Base-by-base conservation (phyloP, 768 basidiomycete genomes). In the Royoungia palumana region DNA sequence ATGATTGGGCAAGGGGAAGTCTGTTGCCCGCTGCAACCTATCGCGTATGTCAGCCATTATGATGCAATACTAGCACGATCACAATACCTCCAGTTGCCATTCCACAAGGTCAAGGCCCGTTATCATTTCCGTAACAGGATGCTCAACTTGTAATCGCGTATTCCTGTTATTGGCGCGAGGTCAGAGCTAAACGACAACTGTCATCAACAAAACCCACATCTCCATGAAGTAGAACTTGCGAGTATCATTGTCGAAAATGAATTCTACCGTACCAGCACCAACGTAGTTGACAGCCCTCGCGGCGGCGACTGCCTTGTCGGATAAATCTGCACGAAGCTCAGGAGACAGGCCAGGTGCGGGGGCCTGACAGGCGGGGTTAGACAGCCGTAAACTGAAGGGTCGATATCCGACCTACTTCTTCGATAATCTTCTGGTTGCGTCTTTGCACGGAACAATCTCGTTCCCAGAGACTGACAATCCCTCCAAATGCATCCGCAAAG, bases 361-460 rank as follows among this genome's bases (percentile, higher is more conserved):
- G 3, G 94, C 92, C 82, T 92, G 63, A 49, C 13, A 34, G 6
- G 5, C 19, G n/a, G 46, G 6, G 45, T 47, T 16, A 56, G 24
- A 2, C 27, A 1, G 0, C 1, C 16, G 14, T 20, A 19, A 24
- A 42, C n/a, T 4, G 20, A 13, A 6, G 13, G 11, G 20, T 1
- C 9, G 6, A 36, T 2, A 20, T 14, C 25, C 21, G 22, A 25
- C 70, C 30, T 46, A 83, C 86, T 78, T 93, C 90, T 68, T 92
- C 90, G 50, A 94, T 93, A 48, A 94, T 91, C 78, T 96, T 97
- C 74, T 97, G 94, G 60, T 95, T 95, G 45, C 92, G 72, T 58
- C 91, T 72, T 68, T 94, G 92, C 7, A 94, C 92, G 1, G 89
- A 92, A 61, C 90, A 94, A 62, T 94, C 93, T 41, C 93, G 76